Evolutionary conservation across 2,329 filamentous ascomycete species (phyloP).

Genomic region (Passalora sequoiae): DNA sequence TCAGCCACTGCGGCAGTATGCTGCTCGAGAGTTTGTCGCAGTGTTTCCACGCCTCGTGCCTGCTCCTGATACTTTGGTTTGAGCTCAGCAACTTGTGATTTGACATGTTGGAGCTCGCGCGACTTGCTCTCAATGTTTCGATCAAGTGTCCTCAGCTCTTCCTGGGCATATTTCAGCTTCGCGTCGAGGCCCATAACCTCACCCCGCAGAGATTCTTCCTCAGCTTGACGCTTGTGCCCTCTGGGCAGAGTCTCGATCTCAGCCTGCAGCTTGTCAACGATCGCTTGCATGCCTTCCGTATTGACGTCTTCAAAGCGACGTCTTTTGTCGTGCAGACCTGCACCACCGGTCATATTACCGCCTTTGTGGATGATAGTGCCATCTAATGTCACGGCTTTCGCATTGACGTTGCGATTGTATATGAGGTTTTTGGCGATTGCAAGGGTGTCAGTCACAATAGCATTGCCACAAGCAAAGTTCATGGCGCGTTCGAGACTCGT

Average conservation of each 20-base stretch:
- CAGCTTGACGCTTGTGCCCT: slow-evolving; percentile 65
- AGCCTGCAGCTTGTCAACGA: slow-evolving; percentile 68
- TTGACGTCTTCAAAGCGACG: slow-evolving; percentile 80
- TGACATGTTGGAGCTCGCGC: slow-evolving; percentile 70
- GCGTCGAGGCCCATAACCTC: slow-evolving; percentile 77
- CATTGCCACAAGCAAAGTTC: slow-evolving; percentile 89
- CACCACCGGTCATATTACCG: slow-evolving; percentile 92
- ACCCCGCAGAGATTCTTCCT: slow-evolving; percentile 74
- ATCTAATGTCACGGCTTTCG: slow-evolving; percentile 90
- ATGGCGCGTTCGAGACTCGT: slow-evolving; percentile 83
- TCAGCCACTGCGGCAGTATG: slow-evolving; percentile 63
- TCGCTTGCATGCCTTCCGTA: slow-evolving; percentile 73
- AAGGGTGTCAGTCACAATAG: slow-evolving; percentile 86
- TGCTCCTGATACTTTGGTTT: slow-evolving; percentile 74
- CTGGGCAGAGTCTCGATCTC: slow-evolving; percentile 78
- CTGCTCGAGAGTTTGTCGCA: slow-evolving; percentile 52
- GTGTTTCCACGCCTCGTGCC: slow-evolving; percentile 59
- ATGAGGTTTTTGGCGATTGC: slow-evolving; percentile 83
- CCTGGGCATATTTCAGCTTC: slow-evolving; percentile 63
- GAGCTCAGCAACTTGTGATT: slow-evolving; percentile 67
- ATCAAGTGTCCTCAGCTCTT: slow-evolving; percentile 71
- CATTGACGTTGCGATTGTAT: slow-evolving; percentile 76
- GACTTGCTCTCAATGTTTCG: slow-evolving; percentile 81
- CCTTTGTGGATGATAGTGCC: slow-evolving; percentile 97
- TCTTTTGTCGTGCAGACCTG: slow-evolving; percentile 68